Conservation (phyloP, 306 rosid genomes). For the Cicer arietinum region DNA sequence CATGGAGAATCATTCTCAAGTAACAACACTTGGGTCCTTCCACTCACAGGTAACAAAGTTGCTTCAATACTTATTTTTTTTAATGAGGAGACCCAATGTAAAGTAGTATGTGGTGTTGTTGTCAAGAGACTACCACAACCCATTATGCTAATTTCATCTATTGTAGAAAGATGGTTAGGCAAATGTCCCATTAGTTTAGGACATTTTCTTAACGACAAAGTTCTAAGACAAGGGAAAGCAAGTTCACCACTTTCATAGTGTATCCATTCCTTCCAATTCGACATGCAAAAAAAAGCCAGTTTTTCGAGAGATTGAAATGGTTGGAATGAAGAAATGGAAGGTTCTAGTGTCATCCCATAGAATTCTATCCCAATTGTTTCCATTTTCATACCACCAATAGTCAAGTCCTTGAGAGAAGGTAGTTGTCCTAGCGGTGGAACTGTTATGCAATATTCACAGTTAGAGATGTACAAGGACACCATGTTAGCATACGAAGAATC, state of each 20-base stretch:
- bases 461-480: too few species aligned
- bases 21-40: background rate
- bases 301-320: background rate
- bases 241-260: background rate
- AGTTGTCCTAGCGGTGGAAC: too few species aligned
- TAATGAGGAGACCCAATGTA: constrained; percentile 3
- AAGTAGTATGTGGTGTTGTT: background rate
- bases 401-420: too few species aligned
- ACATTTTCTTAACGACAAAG: rapidly evolving
- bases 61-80: background rate
- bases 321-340: background rate
- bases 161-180: constrained; percentile 3
- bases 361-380: background rate
- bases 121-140: background rate
- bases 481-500: too few species aligned
- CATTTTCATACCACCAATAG: background rate
- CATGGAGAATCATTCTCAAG: constrained; percentile 4
- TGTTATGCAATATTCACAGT: too few species aligned
- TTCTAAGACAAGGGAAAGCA: constrained; percentile 20
- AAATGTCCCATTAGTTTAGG: background rate
- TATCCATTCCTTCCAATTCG: constrained; percentile 28
- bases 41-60: background rate
- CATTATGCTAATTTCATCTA: background rate
- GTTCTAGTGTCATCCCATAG: background rate
- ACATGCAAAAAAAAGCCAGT: background rate